phyloP scores from a whole-genome alignment of 495 filamentous ascomycete genomes.

The Aspergillus coremiiformis region DNA sequence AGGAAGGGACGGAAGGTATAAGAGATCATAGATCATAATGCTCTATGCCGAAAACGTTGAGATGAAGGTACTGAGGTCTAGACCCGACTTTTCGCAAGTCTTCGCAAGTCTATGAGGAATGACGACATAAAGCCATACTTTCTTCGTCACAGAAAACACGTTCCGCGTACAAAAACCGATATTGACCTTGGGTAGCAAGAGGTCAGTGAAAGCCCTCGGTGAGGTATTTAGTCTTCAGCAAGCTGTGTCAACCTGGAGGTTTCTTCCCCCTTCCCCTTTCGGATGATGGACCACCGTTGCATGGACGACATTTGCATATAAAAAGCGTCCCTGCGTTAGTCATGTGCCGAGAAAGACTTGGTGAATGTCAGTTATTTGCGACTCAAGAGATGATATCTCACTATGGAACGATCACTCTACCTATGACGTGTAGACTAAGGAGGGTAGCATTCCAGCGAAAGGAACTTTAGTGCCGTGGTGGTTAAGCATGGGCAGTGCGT shows the following conservation, averaged over 20 bases:
- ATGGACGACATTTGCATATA: not conserved
- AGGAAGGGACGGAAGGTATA: not conserved
- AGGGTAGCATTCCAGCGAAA: constrained; percentile 7
- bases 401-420: not conserved
- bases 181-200: too few relatives aligned
- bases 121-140: constrained; percentile 5
- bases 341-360: not conserved
- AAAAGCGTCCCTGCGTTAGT: not conserved
- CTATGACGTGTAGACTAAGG: constrained; percentile 13
- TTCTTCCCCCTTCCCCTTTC: not conserved
- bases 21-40: not conserved
- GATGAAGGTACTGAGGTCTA: not conserved
- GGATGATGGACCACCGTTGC: not conserved
- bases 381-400: not conserved
- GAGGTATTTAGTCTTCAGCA: too few relatives aligned
- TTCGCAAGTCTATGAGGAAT: not conserved
- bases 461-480: too few relatives aligned
- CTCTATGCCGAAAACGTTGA: not conserved
- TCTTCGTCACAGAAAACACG: not conserved
- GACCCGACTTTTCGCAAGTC: not conserved
- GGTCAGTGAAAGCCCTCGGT: too few relatives aligned
- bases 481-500: not conserved
- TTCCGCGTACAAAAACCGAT: too few relatives aligned
- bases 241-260: too few relatives aligned
- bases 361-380: not conserved